Evolutionary conservation across 1,284 basidiomycete species (phyloP).

Genomic region (Peniophora sp.): DNA sequence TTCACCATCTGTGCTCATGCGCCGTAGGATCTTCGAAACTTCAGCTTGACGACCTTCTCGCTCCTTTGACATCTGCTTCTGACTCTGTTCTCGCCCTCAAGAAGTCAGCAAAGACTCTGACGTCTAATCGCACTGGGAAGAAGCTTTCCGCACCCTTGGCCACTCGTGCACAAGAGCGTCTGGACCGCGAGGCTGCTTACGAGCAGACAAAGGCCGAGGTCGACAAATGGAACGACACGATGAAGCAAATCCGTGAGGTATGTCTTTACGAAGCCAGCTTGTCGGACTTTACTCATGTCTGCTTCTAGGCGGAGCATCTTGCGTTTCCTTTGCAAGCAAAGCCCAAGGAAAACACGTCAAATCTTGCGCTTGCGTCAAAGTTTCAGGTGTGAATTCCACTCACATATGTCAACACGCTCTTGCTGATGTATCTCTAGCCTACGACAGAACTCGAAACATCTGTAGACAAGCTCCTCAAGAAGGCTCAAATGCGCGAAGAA

Average conservation of each 20-base stretch:
- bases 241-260: slow-evolving; percentile 81
- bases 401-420: background rate
- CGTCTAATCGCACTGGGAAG: slow-evolving; percentile 38
- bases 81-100: slow-evolving; percentile 59
- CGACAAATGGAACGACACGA: slow-evolving; percentile 89
- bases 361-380: slow-evolving; percentile 70
- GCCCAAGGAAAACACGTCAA: slow-evolving; percentile 53
- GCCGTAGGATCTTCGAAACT: slow-evolving; percentile 42
- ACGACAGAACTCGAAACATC: slow-evolving; percentile 75
- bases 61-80: slow-evolving; percentile 52
- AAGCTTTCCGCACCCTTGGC: slow-evolving; percentile 83
- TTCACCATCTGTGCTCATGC: slow-evolving; percentile 8
- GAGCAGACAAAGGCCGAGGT: slow-evolving; percentile 89
- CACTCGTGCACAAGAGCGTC: slow-evolving; percentile 77
- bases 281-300: background rate
- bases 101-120: slow-evolving; percentile 56
- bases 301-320: slow-evolving; percentile 74
- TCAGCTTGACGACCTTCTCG: slow-evolving; percentile 68
- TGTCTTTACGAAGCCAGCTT: slow-evolving; percentile 4
- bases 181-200: slow-evolving; percentile 93
- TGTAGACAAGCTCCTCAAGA: slow-evolving; percentile 68
- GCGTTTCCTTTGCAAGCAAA: slow-evolving; percentile 85
- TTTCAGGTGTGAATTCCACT: slow-evolving; percentile 54
- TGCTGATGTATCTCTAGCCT: slow-evolving; percentile 34
- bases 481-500: slow-evolving; percentile 75